Evolutionary conservation across 768 basidiomycete species (phyloP), one percentile per base, ranked within the genome.

Genomic region (Termitomyces sp.): DNA sequence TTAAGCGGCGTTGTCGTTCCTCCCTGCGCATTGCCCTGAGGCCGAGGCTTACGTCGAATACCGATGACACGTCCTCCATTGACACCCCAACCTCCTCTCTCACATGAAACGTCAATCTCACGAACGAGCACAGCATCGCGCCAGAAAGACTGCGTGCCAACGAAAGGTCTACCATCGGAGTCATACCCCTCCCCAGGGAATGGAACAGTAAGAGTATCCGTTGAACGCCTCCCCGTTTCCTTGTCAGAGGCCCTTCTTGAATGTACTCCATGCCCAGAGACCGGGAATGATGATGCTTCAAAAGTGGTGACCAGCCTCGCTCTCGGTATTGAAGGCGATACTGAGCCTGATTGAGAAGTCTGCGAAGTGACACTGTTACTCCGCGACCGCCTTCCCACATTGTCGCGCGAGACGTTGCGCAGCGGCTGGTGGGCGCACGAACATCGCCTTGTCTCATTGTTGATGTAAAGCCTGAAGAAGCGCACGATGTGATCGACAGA

Each of bases 51-150:
- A 50, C 91, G 78, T 15, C 90, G 80, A 17, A 94, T 72, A 12
- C 93, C 93, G 9, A 92, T 72, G 53, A 87, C 72, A 50, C 71
- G 75, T n/a, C 76, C 75, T 23, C 71, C 75, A 41, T 75, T 68
- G 21, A 87, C 68, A 61, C 85, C 89, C 93, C 93, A 95, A 3
- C 81, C 79, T 12, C 92, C 91, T 50, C 91, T 79, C 57, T 94
- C 89, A 62, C 82, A 86, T 12, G 75, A 76, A 7, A 84, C 72
- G 59, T 87, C 83, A 7, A 75, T 78, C 17, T 79, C 73, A 45
- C 76, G 74, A 42, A 79, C 69, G 19, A 87, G 73, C 28, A 79
- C 73, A n/a, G 85, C 75, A 51, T 79, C 79, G 54, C 74, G 74
- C 86, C 85, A 88, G n/a, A 77, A 66, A 28, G 80, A 78, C 35